Percentiles rank a stretch among this genome's conserved stretches.
Evolutionary conservation across 164 flowering plant species (phyloP).

Genomic region (Piper longum): DNA sequence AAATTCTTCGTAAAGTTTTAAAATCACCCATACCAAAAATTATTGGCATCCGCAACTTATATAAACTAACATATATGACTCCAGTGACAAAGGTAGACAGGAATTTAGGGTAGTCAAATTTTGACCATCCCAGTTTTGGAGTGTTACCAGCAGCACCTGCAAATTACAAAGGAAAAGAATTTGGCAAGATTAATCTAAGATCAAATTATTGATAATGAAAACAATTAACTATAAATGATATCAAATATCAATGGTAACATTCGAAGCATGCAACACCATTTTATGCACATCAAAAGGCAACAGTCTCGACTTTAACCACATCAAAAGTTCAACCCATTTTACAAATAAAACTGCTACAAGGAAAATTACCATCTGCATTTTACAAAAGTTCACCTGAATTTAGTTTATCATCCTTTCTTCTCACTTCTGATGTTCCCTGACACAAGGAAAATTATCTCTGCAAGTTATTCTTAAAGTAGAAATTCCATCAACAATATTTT

Average conservation of each 20-base stretch:
- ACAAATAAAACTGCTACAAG: conserved; percentile 1
- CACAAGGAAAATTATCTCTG: neutral
- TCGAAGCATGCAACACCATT: neutral
- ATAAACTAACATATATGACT: neutral
- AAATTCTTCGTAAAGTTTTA: no score
- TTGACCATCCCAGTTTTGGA: neutral
- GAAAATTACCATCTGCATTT: conserved; percentile 2
- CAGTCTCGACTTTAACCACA: neutral
- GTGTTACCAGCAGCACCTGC: conserved; percentile 19
- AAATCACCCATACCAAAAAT: no score
- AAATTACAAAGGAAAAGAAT: conserved; percentile 1
- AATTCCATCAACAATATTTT: neutral
- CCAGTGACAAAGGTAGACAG: neutral
- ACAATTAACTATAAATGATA: no score
- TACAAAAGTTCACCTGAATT: conserved; percentile 39
- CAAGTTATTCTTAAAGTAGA: neutral
- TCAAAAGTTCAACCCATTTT: neutral
- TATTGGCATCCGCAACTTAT: neutral
- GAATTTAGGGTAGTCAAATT: no score
- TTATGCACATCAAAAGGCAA: neutral
- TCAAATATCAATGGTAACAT: neutral
- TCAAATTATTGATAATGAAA: neutral
- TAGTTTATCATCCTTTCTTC: conserved; percentile 17
- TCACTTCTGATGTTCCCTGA: conserved; percentile 42
- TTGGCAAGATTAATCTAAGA: neutral